phyloP scores from a whole-genome alignment of 805 yeast genomes.

The Scheffersomyces stipitis region DNA sequence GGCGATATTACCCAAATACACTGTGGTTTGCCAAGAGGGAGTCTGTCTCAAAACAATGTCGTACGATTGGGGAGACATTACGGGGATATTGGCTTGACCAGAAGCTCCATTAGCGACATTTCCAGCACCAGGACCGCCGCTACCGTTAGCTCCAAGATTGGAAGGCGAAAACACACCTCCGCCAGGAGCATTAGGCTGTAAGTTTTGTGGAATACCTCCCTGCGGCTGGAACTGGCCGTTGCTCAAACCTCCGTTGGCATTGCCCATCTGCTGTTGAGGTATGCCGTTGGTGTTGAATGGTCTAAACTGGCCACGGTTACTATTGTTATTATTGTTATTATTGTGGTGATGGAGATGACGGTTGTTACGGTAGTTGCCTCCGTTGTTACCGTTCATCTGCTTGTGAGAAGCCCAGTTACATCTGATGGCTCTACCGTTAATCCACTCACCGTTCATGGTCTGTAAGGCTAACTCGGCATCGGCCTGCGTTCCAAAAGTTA shows the following conservation, averaged over 20 bases:
- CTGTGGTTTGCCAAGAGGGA: slow-evolving; percentile 83
- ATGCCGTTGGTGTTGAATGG: slow-evolving; percentile 13
- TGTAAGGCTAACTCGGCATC: slow-evolving; percentile 77
- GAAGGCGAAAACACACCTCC: neutral
- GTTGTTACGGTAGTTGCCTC: slow-evolving; percentile 8
- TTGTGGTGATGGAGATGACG: slow-evolving; percentile 5
- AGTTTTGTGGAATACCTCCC: neutral
- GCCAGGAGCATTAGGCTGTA: neutral
- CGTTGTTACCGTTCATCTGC: slow-evolving; percentile 25
- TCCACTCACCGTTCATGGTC: slow-evolving; percentile 69
- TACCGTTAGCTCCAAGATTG: neutral
- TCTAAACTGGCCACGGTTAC: slow-evolving; percentile 9
- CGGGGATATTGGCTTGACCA: slow-evolving; percentile 19
- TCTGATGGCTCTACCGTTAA: slow-evolving; percentile 76
- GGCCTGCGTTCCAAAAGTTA: slow-evolving; percentile 61
- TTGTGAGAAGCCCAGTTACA: slow-evolving; percentile 88
- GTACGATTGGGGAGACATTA: slow-evolving; percentile 55
- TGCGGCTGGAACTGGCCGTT: neutral
- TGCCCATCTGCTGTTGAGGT: slow-evolving; percentile 8
- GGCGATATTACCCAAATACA: slow-evolving; percentile 82
- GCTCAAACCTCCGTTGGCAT: slow-evolving; percentile 3
- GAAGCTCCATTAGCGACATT: neutral
- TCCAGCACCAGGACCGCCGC: neutral
- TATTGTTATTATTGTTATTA: slow-evolving; percentile 2
- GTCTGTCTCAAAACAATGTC: slow-evolving; percentile 74